phyloP scores from a whole-genome alignment of 768 basidiomycete species.

The Strobilomyces dryophilus region DNA sequence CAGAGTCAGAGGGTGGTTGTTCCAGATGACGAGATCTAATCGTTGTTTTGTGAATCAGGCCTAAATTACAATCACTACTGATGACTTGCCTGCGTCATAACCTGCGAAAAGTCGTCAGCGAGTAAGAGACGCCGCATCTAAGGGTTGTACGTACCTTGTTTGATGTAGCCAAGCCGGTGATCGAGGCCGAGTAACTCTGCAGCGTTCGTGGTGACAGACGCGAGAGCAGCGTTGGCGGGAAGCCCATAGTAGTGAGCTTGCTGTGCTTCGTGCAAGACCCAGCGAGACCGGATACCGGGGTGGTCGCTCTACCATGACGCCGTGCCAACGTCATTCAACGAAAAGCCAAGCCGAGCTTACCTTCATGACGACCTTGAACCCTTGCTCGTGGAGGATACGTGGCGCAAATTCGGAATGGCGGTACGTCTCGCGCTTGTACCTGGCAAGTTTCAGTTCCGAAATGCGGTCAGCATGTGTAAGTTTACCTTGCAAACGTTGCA shows the following conservation, averaged over 20 bases:
- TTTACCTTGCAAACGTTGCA: constrained; percentile 48
- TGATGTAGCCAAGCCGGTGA: constrained; percentile 77
- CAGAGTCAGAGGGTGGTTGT: constrained; percentile 70
- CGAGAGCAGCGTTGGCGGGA: constrained; percentile 61
- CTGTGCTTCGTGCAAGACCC: constrained; percentile 80
- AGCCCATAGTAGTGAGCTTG: constrained; percentile 82
- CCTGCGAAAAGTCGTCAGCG: constrained; percentile 33
- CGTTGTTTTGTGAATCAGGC: neutral
- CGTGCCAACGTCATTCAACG: neutral
- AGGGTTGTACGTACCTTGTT: constrained; percentile 40
- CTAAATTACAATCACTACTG: neutral
- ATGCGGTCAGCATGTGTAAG: neutral
- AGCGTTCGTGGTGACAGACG: constrained; percentile 69
- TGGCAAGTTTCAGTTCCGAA: neutral
- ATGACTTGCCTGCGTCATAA: constrained; percentile 55
- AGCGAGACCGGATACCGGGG: constrained; percentile 62
- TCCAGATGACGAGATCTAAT: constrained; percentile 57
- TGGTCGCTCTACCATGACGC: constrained; percentile 55
- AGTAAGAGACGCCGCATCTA: neutral
- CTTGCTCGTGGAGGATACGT: constrained; percentile 47
- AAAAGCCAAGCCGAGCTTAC: constrained; percentile 16
- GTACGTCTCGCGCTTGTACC: constrained; percentile 58
- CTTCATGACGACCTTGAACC: constrained; percentile 51
- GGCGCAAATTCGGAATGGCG: constrained; percentile 56
- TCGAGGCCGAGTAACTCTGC: constrained; percentile 72